Percentiles rank a stretch among this genome's conserved stretches.
Conservation (phyloP, 768 basidiomycete species). For the Heimioporus sp. region DNA sequence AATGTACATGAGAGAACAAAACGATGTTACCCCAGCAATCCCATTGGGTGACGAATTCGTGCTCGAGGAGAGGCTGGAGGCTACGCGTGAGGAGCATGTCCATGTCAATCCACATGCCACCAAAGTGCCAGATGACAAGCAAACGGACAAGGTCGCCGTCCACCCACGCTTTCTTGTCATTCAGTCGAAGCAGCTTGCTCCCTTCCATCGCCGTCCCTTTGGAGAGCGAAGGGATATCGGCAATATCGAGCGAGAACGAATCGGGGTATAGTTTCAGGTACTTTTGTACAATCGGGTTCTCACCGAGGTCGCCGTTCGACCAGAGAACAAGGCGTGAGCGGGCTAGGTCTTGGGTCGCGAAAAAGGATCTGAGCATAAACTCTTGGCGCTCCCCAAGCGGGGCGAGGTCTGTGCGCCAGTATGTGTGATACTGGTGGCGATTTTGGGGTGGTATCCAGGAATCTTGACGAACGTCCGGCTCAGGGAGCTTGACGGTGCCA, state of each 20-base stretch:
- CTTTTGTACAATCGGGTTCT: conserved; percentile 52
- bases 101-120: conserved; percentile 98
- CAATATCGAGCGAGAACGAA: conserved; percentile 64
- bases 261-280: conserved; percentile 68
- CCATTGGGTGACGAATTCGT: conserved; percentile 98
- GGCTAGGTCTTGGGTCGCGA: conserved; percentile 80
- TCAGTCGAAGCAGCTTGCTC: conserved; percentile 53
- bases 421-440: conserved; percentile 80
- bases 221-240: conserved; percentile 67
- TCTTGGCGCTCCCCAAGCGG: conserved; percentile 80
- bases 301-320: conserved; percentile 80
- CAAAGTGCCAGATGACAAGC: conserved; percentile 82
- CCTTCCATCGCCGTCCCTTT: conserved; percentile 74
- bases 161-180: conserved; percentile 85
- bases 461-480: conserved; percentile 2
- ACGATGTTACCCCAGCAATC: conserved; percentile 82
- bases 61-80: conserved; percentile 80
- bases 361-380: conserved; percentile 88
- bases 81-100: conserved; percentile 89
- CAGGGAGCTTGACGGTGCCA: conserved; percentile 57
- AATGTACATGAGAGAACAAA: not conserved
- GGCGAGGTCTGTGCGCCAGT: conserved; percentile 89
- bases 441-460: conserved; percentile 35
- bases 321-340: conserved; percentile 79
- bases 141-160: conserved; percentile 92